Evolutionary conservation across 331 rosid species (phyloP), one percentile per base, ranked within the genome.

Genomic region (Erythrophleum ivorense): DNA sequence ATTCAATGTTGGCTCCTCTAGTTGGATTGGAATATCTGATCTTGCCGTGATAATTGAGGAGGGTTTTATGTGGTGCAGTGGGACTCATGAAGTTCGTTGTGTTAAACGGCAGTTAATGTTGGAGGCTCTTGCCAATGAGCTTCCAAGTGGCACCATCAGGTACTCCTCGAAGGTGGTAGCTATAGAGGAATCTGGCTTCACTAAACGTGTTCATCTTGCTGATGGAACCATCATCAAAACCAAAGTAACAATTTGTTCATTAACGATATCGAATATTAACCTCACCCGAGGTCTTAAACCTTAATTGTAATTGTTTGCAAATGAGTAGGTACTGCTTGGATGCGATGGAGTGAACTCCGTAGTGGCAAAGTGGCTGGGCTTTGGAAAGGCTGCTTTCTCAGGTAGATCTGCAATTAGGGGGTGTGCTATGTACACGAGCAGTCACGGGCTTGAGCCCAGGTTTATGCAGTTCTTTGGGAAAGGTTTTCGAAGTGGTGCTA

Each of bases 271-370:
- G 9, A 43, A 43, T 7, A 6, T 43, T 43, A 43, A 43, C 46
- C 46, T 43, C 46, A 43, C 46, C 5, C 46, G 46, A 43, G 9
- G 5, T 7, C 46, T 43, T 43, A 7, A 5, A 43, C 9, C 46
- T 43, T 6, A 43, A 43, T 43, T 43, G 46, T 43, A 43, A 43
- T 11, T 31, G n/a, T 31, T 33, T 10, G 19, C 31, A 19, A 62
- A 24, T 60, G 68, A 62, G 60, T 67, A 93, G 97, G 90, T 89
- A 34, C 75, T 94, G 71, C 75, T 94, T 38, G 97, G 95, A 38
- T 87, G 95, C 70, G 98, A 94, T 83, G 98, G 98, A 68, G 88
- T 92, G 65, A 90, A 94, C 84, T 92, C 97, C 1, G 5, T 83
- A 43, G 97, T 90, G 24, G 92, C 92, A 4, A 86, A 86, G 83